Evolutionary conservation across 1,284 basidiomycete genomes (phyloP), one percentile per base, ranked within the genome.

Genomic region (Leccinum subrobustum): DNA sequence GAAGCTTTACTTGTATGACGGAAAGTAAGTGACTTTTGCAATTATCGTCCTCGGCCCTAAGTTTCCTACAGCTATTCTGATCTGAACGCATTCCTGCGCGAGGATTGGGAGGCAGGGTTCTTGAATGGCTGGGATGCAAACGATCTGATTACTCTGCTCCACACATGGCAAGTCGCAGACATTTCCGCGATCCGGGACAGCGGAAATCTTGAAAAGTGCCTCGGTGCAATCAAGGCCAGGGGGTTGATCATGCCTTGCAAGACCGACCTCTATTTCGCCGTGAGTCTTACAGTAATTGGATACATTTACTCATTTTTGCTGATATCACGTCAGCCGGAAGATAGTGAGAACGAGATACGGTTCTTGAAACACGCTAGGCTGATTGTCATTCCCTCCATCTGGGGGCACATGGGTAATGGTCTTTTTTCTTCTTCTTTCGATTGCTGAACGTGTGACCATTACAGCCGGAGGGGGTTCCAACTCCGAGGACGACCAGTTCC

Each of bases 221-320:
- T 69, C 27, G 14, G 67, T 14, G 62, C 52, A 27, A 71, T 67
- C 68, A 69, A 60, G 48, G 68, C 70, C 44, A 70, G 57, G 44
- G 68, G 68, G 47, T 11, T 71, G 6, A 52, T 69, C 52, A 64
- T 71, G 70, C 70, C 68, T 4, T 72, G 68, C 54, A 68, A 69
- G 56, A 72, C 62, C 2, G 85, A 87, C 65, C 70, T 86, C 51
- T 85, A 85, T 67, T 87, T 86, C 69, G 77, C 83, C 18, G 81
- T 81, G 62, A 62, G 77, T 69, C 14, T 52, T 42, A 18, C 16
- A 25, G 18, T 44, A 25, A 33, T 56, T 31, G 5, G 1, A 25
- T 33, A 14, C 6, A 0, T 2, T 3, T 16, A 1, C 20, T 25
- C 2, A 2, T 23, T 18, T 39, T 14, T n/a, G 9, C 48, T 60